phyloP scores from a whole-genome alignment of 2,329 filamentous ascomycete species.

The Aspergillus sp. region DNA sequence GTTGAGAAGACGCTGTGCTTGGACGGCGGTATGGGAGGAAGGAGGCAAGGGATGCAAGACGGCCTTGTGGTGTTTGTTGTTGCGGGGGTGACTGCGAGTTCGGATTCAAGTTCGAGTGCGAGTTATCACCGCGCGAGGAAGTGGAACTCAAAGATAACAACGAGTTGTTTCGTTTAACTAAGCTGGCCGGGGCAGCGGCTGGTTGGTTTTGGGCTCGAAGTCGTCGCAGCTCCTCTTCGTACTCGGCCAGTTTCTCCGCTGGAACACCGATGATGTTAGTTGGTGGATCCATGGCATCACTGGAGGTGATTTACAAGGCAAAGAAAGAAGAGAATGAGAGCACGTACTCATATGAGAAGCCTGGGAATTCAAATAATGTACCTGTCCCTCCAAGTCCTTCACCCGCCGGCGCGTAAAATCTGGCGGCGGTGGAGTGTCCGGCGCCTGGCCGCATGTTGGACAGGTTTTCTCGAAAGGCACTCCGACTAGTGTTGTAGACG shows the following conservation, averaged over 20 bases:
- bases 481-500: constrained; percentile 34
- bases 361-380: constrained; percentile 53
- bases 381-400: constrained; percentile 56
- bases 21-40: constrained; percentile 41
- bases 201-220: constrained; percentile 39
- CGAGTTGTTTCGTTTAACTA: constrained; percentile 24
- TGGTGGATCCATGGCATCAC: not conserved
- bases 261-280: not conserved
- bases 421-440: constrained; percentile 22
- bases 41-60: constrained; percentile 40
- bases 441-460: constrained; percentile 40
- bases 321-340: not conserved
- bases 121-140: not conserved
- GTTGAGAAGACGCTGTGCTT: constrained; percentile 27
- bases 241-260: constrained; percentile 61
- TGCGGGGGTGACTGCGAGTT: constrained; percentile 26
- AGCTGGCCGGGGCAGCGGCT: constrained; percentile 18
- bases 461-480: constrained; percentile 31
- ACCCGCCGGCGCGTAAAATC: constrained; percentile 42
- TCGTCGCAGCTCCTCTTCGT: constrained; percentile 61
- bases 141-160: constrained; percentile 28
- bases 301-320: not conserved
- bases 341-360: constrained; percentile 53
- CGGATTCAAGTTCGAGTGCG: constrained; percentile 40
- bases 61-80: constrained; percentile 22